Conservation (phyloP, 2,329 filamentous ascomycete genomes). For the Nemania serpens region DNA sequence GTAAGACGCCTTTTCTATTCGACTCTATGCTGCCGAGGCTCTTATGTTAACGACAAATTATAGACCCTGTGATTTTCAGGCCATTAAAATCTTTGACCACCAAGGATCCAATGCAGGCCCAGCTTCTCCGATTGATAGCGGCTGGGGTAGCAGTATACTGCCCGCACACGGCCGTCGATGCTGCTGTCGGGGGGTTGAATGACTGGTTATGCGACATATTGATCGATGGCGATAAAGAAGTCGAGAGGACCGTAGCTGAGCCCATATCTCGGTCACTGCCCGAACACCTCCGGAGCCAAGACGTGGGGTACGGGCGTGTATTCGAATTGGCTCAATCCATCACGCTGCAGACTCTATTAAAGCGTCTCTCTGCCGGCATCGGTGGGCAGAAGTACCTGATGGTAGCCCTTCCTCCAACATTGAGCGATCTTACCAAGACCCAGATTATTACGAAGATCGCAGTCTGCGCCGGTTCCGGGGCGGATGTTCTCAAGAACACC, state of each 20-base stretch:
- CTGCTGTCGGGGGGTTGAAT: conserved; percentile 81
- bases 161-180: conserved; percentile 93
- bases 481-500: conserved; percentile 70
- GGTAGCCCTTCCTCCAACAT: conserved; percentile 53
- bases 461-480: conserved; percentile 89
- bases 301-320: conserved; percentile 57
- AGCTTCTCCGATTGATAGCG: conserved; percentile 79
- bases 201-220: conserved; percentile 94
- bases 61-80: conserved; percentile 96
- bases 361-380: conserved; percentile 66
- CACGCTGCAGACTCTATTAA: conserved; percentile 51
- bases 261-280: conserved; percentile 50
- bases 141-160: conserved; percentile 94
- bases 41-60: conserved; percentile 15
- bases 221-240: conserved; percentile 53
- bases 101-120: conserved; percentile 82
- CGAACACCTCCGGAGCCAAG: conserved; percentile 47
- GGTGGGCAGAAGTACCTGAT: conserved; percentile 65
- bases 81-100: conserved; percentile 88
- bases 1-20: conserved; percentile 49
- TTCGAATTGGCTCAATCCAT: conserved; percentile 49
- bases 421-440: conserved; percentile 42
- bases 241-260: conserved; percentile 50
- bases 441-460: conserved; percentile 67
- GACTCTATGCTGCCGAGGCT: background rate